Percentiles rank a stretch among this genome's conserved stretches.
Evolutionary conservation across 2,329 filamentous ascomycete species (phyloP).

Genomic region (Beauveria brongniartii): DNA sequence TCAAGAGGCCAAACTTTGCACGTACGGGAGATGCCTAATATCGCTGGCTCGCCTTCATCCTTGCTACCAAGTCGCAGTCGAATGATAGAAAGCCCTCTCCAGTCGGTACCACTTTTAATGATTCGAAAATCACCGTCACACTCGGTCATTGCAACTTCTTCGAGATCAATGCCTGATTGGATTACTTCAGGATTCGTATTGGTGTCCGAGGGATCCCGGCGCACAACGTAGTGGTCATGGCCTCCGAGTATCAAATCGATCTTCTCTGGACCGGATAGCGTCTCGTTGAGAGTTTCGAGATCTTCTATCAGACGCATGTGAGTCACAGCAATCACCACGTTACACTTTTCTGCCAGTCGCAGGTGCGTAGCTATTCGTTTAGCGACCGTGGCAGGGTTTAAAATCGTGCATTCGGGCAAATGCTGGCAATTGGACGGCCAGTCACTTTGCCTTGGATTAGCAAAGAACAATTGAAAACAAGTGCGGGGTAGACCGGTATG

Average conservation of each 20-base stretch:
- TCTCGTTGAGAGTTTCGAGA: slow-evolving; percentile 11
- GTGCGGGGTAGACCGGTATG: no score
- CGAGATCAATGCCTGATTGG: slow-evolving; percentile 10
- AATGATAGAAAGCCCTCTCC: slow-evolving; percentile 9
- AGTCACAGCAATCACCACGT: slow-evolving; percentile 19
- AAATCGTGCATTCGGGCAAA: slow-evolving; percentile 11
- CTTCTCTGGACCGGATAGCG: slow-evolving; percentile 11
- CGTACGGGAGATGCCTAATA: slow-evolving; percentile 1
- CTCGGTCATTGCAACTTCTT: neutral
- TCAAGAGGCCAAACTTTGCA: neutral
- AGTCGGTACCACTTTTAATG: slow-evolving; percentile 14
- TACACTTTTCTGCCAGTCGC: slow-evolving; percentile 13
- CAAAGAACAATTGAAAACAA: neutral
- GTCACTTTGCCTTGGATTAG: slow-evolving; percentile 8
- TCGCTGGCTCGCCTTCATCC: neutral
- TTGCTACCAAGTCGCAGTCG: neutral
- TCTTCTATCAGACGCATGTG: slow-evolving; percentile 19
- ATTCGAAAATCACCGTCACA: slow-evolving; percentile 2
- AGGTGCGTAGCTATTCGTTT: slow-evolving; percentile 8
- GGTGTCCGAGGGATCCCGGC: slow-evolving; percentile 15
- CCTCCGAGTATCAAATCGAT: slow-evolving; percentile 20
- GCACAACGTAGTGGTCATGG: slow-evolving; percentile 19
- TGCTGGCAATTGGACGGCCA: slow-evolving; percentile 14
- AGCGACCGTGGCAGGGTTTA: slow-evolving; percentile 12
- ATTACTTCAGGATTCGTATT: slow-evolving; percentile 13